Percentiles rank a stretch among this genome's conserved stretches.
These are phyloP conservation scores for Parastagonospora avenae DNA, from an alignment of 2,329 filamentous ascomycete species.

Conservation along the genomic window DNA sequence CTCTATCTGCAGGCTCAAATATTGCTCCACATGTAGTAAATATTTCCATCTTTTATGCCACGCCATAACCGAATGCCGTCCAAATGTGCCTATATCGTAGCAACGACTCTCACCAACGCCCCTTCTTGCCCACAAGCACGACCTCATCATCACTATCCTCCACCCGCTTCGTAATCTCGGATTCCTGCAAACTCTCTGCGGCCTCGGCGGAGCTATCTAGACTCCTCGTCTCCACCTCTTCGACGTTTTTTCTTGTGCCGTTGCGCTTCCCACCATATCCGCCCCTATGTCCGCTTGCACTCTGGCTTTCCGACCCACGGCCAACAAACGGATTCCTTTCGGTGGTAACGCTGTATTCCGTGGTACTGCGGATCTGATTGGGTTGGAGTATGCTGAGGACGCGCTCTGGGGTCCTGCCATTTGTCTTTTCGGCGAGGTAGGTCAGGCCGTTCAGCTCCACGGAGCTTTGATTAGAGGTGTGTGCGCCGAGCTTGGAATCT, in stretches of 20 bases:
- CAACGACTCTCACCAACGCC: too few species aligned
- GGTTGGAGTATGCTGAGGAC: slow-evolving; percentile 27
- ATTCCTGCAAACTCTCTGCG: slow-evolving; percentile 4
- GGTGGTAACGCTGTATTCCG: slow-evolving; percentile 30
- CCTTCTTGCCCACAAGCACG: slow-evolving; percentile 19
- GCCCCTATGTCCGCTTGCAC: slow-evolving; percentile 5
- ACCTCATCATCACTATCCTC: slow-evolving; percentile 31
- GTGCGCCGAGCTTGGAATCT: slow-evolving; percentile 7
- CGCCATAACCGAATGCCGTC: too few species aligned
- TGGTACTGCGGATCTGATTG: slow-evolving; percentile 39
- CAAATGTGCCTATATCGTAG: too few species aligned
- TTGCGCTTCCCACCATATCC: slow-evolving; percentile 6
- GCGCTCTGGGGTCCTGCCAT: slow-evolving; percentile 13
- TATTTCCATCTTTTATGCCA: too few species aligned
- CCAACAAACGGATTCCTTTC: slow-evolving; percentile 29
- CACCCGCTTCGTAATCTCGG: slow-evolving; percentile 6
- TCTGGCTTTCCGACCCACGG: slow-evolving; percentile 14
- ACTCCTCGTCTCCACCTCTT: slow-evolving; percentile 16
- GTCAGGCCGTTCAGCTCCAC: slow-evolving; percentile 31
- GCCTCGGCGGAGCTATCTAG: slow-evolving; percentile 29
- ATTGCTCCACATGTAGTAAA: too few species aligned
- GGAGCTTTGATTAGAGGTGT: slow-evolving; percentile 9
- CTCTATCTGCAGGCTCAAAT: too few species aligned
- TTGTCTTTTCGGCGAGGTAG: slow-evolving; percentile 20
- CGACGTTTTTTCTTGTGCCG: slow-evolving; percentile 11